Base-by-base conservation (phyloP, 176 grass and related monocot species). In the Triticum urartu region DNA sequence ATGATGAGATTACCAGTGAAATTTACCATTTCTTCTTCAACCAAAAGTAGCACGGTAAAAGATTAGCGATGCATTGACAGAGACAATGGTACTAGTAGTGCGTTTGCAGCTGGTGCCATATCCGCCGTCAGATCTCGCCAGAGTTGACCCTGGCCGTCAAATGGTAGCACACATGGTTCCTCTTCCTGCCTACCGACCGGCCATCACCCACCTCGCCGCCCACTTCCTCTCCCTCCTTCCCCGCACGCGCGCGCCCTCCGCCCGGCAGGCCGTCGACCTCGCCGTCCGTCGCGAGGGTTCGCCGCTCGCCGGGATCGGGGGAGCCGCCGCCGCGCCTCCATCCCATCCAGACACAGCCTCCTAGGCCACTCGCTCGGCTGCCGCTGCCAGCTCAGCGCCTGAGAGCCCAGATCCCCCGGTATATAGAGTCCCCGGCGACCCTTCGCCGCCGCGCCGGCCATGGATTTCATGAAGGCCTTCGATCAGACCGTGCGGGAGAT, bases 391-490 rank as follows among this genome's bases (percentile, higher is more conserved):
- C 66, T 58, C 68, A 68, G 28, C 61, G 20, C 68, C 10, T 5
- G 35, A 68, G 45, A 28, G 59, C 63, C 77, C 70, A 87, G 89
- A 91, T 91, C 85, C 76, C 77, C 68, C 24, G 13, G n/a, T 43
- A 1, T 54, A 20, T 10, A 21, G 33, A 32, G 30, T 25, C 69
- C 69, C 70, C 18, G 28, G 30, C 11, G 62, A 75, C 3, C 25
- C 75, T 61, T 22, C 45, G 35, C 4, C 13, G 50, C 69, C 15
- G 47, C 11, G 1, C 15, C 15, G 40, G 61, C 79, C 35, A 99
- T 99, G 97, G 97, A 99, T 93, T 97, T 99, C 83, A 94, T 99
- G 92, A 99, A 97, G 90, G 92, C 94, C 81, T 86, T 99, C 78
- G 94, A 99, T 87, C 94, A 99, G 89, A 91, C 97, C 14, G 97